Evolutionary conservation across 148 eudicot genomes (phyloP), one percentile per base, ranked within the genome.

Genomic region (Spergularia marina): DNA sequence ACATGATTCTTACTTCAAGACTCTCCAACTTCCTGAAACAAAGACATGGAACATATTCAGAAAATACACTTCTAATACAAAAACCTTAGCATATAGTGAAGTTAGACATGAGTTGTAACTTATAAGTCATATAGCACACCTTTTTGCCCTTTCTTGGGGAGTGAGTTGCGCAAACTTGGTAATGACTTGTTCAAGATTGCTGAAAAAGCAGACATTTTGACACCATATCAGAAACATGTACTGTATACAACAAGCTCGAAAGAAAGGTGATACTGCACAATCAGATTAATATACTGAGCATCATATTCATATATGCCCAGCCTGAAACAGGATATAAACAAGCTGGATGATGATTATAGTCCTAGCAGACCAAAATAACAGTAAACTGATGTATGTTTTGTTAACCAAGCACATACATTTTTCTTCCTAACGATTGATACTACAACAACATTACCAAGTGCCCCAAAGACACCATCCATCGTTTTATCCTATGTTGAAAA

Each of bases 11-110:
- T 88, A 94, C 98, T 81, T 94, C 96, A 71, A 94, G 96, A 84
- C 91, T 85, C 89, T 94, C 98, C 86, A 94, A 56, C 82, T 92
- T 95, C 90, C 98, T 91, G 94, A 75, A 65, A n/a, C 82, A 89
- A 57, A 53, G 36, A 78, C 41, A 73, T 39, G 14, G 18, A 21
- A 81, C 82, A 52, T 53, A 65, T 60, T 84, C 52, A 82, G 69
- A 60, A 66, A 18, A 64, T 72, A 51, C n/a, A 20, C 2, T 23
- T 59, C 66, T 51, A 61, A 77, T 21, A 71, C 5, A 8, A 57
- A 59, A 82, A 73, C 55, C 59, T 44, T 13, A 17, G 59, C 10
- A 25, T 44, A 36, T 10, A 72, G 25, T 18, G 73, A 12, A 30
- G 44, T 11, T 34, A 60, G 57, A 66, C 5, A 25, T 0, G 10